Conservation (phyloP, 805 yeast genomes). For the Isabelozyma rhagii region DNA sequence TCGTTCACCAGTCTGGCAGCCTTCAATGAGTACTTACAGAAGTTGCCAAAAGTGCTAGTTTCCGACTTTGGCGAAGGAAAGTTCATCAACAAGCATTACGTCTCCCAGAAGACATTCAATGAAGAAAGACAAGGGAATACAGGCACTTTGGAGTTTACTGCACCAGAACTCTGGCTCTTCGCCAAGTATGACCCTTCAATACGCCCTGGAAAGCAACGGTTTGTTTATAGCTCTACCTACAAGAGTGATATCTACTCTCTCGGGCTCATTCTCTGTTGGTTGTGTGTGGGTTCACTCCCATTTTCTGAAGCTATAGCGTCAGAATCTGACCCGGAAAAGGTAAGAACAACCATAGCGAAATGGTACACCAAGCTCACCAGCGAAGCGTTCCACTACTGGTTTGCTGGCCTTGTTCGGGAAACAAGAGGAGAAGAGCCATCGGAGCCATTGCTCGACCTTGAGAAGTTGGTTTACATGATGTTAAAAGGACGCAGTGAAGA, state of each 20-base stretch:
- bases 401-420: slow-evolving; percentile 4
- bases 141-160: slow-evolving; percentile 84
- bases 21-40: slow-evolving; percentile 13
- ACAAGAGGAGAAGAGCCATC: not conserved
- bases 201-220: slow-evolving; percentile 31
- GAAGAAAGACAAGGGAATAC: slow-evolving; percentile 77
- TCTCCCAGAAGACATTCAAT: slow-evolving; percentile 6
- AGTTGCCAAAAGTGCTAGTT: slow-evolving; percentile 68
- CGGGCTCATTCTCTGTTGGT: slow-evolving; percentile 76
- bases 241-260: slow-evolving; percentile 78
- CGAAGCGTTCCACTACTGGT: slow-evolving; percentile 24
- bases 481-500: slow-evolving; percentile 21
- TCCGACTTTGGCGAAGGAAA: slow-evolving; percentile 92
- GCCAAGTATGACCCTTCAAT: slow-evolving; percentile 14
- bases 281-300: slow-evolving; percentile 73
- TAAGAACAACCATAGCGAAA: slow-evolving; percentile 19
- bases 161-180: slow-evolving; percentile 68
- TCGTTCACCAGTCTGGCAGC: slow-evolving; percentile 1
- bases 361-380: slow-evolving; percentile 27
- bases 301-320: slow-evolving; percentile 24
- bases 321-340: slow-evolving; percentile 26
- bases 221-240: slow-evolving; percentile 56
- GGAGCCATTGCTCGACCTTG: slow-evolving; percentile 10
- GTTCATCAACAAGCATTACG: slow-evolving; percentile 52
- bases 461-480: slow-evolving; percentile 25